Base-by-base conservation (phyloP, 169 alveolate genomes). In the Plasmodium ovale region DNA sequence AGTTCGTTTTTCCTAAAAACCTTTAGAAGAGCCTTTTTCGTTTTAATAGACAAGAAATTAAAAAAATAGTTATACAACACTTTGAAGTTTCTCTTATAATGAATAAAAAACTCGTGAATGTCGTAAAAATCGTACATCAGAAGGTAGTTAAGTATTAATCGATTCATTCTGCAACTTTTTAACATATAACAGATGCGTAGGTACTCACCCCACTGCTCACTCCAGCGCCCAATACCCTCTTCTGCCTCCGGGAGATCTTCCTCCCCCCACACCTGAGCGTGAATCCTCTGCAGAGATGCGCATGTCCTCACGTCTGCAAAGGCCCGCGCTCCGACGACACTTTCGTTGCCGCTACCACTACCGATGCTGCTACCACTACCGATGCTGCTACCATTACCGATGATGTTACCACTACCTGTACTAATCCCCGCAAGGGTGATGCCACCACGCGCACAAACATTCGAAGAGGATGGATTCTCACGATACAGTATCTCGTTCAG, bases 31-130 rank as follows among this genome's bases (percentile, higher is more conserved):
- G 51, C 29, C n/a, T 74, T 74, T 67, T 74, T 74, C 74, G 51
- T 60, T 74, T 74, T 74, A 2, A 74, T 42, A 19, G 88, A 74
- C 1, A 74, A 51, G 16, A 74, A 74, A 44, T 74, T 74, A 35
- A 74, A 74, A 74, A 74, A 59, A 60, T 37, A 74, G 23, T 74
- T 44, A 9, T 74, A 74, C 21, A 74, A 44, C 3, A 47, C 12
- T 25, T 74, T 74, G 12, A 74, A 74, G 1, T 74, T 59, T 31
- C 60, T 74, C 51, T 74, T 74, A 37, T 44, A 59, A 19, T 74
- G 88, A 0, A n/a, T 10, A 51, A 59, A 74, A 62, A 74, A 60
- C 10, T 29, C 9, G 25, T 58, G 9, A 27, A 74, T 60, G 25
- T 74, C 74, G 37, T 74, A 51, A 12, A 21, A 31, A 35, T 74